phyloP scores from a whole-genome alignment of 352 stramenopile species.

The Pythium dissimile region DNA sequence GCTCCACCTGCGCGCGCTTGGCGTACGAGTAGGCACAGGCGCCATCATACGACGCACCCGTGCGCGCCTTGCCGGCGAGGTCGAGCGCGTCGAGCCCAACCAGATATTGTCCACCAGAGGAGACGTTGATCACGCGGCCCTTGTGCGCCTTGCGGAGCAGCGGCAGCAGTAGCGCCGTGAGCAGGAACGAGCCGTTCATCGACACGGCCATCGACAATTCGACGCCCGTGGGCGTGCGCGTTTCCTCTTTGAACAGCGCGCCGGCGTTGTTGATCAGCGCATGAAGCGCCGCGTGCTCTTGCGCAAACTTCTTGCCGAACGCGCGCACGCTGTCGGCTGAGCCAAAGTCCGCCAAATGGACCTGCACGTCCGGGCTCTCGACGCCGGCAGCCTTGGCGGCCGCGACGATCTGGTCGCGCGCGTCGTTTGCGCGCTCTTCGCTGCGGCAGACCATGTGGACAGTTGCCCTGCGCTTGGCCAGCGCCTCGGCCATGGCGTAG shows the following conservation, averaged over 20 bases:
- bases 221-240: constrained; percentile 24
- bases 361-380: constrained; percentile 25
- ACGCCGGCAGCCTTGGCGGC: constrained; percentile 27
- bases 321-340: constrained; percentile 38
- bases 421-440: constrained; percentile 28
- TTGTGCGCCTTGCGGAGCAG: constrained; percentile 34
- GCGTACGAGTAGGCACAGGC: constrained; percentile 38
- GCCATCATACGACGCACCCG: constrained; percentile 27
- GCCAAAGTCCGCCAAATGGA: constrained; percentile 45
- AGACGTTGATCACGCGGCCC: constrained; percentile 51
- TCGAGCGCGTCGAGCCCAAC: constrained; percentile 31
- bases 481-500: constrained; percentile 35
- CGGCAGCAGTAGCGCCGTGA: constrained; percentile 43
- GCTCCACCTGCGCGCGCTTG: constrained; percentile 47
- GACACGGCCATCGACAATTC: constrained; percentile 45
- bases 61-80: constrained; percentile 24
- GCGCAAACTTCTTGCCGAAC: constrained; percentile 28
- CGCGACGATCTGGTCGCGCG: constrained; percentile 37
- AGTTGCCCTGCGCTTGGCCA: constrained; percentile 30
- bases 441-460: constrained; percentile 54
- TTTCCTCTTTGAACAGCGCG: constrained; percentile 35
- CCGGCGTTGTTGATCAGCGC: constrained; percentile 55
- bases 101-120: constrained; percentile 44
- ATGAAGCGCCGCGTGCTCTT: constrained; percentile 25
- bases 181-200: constrained; percentile 39